Evolutionary conservation across 2,329 filamentous ascomycete genomes (phyloP).

Genomic region (Trichophyton rubrum): DNA sequence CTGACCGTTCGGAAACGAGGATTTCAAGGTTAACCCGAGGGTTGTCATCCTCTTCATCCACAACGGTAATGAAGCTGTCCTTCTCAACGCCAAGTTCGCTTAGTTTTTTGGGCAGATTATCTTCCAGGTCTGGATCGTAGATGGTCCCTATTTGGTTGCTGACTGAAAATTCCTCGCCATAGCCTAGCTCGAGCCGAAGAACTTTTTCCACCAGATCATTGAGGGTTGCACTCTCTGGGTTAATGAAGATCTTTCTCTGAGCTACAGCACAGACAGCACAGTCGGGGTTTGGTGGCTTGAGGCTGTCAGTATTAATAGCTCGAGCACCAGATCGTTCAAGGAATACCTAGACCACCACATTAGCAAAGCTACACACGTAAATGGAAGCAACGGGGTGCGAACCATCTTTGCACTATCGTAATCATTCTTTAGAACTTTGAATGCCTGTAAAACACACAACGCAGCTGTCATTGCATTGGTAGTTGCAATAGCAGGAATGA

Average conservation of each 20-base stretch:
- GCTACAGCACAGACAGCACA: conserved; percentile 75
- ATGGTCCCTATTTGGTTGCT: conserved; percentile 63
- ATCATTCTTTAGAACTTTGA: conserved; percentile 71
- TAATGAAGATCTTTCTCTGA: conserved; percentile 54
- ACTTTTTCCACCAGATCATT: conserved; percentile 66
- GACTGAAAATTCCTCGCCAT: conserved; percentile 68
- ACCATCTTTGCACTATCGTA: conserved; percentile 64
- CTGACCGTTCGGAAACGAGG: conserved; percentile 30
- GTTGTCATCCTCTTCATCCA: conserved; percentile 58
- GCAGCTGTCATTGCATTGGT: conserved; percentile 95
- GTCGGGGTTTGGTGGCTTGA: conserved; percentile 57
- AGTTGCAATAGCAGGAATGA: conserved; percentile 95
- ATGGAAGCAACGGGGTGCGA: conserved; percentile 12
- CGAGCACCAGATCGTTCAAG: conserved; percentile 54
- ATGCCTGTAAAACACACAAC: conserved; percentile 80
- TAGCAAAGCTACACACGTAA: not conserved
- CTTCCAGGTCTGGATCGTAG: conserved; percentile 80
- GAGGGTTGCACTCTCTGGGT: conserved; percentile 60
- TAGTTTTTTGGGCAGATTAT: conserved; percentile 71
- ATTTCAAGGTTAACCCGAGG: conserved; percentile 71
- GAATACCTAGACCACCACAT: conserved; percentile 48
- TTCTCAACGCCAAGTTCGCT: conserved; percentile 60
- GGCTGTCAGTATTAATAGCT: conserved; percentile 43
- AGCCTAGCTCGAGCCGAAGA: conserved; percentile 57
- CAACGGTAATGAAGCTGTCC: conserved; percentile 67